Evolutionary conservation across 768 basidiomycete genomes (phyloP).

Genomic region (Xerocomellus amylosporus): DNA sequence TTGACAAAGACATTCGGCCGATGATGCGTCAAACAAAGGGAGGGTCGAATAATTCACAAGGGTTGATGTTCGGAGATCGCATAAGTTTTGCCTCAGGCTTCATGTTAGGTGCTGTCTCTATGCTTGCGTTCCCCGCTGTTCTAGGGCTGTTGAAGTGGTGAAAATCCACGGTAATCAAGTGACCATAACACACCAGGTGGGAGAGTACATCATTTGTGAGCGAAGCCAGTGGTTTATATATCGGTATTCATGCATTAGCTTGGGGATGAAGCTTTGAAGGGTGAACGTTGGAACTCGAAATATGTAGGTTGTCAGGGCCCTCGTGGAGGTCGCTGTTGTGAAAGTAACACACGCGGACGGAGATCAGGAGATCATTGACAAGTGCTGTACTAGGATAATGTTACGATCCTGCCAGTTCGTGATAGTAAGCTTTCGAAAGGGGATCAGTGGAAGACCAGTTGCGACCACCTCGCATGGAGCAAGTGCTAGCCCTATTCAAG

Average conservation of each 20-base stretch:
- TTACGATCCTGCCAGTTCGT: too few relatives aligned
- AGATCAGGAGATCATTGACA: too few relatives aligned
- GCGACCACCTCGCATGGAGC: too few relatives aligned
- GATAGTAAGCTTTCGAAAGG: too few relatives aligned
- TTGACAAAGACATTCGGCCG: constrained; percentile 19
- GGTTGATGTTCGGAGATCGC: constrained; percentile 1
- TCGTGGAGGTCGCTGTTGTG: background rate
- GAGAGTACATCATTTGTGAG: background rate
- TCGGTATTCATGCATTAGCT: background rate
- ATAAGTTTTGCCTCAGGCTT: constrained; percentile 19
- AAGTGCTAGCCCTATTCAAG: too few relatives aligned
- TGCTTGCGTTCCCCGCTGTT: constrained; percentile 6
- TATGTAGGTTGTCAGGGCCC: too few relatives aligned
- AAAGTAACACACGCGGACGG: too few relatives aligned
- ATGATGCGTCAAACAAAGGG: background rate
- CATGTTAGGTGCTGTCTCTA: constrained; percentile 9
- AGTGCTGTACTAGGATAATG: too few relatives aligned
- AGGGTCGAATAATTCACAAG: background rate
- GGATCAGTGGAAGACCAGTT: too few relatives aligned
- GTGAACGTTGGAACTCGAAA: too few relatives aligned
- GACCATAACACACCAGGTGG: background rate
- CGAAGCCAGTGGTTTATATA: background rate
- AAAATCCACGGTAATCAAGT: background rate
- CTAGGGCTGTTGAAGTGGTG: constrained; percentile 9
- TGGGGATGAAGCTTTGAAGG: background rate